Conservation (phyloP, 2,329 filamentous ascomycete species). For the Periconia sp. region DNA sequence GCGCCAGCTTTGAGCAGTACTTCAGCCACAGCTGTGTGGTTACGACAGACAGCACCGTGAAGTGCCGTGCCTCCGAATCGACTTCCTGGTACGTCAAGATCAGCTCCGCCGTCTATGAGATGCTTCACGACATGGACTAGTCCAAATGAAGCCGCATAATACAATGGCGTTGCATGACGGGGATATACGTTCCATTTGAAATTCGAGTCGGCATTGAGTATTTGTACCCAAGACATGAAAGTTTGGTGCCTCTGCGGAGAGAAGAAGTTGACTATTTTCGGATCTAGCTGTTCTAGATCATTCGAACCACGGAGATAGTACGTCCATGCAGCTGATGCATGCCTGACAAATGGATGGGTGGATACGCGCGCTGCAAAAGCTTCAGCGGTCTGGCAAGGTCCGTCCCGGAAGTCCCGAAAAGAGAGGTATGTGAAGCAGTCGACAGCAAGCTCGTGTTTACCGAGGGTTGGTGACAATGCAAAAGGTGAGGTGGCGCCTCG, state of each 20-base stretch:
- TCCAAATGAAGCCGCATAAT: slow-evolving; percentile 7
- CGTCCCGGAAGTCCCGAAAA: neutral
- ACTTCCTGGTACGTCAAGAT: slow-evolving; percentile 6
- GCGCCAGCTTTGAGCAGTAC: slow-evolving; percentile 5
- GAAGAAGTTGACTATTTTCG: slow-evolving; percentile 3
- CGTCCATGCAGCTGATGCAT: slow-evolving; percentile 3
- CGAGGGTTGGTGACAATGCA: neutral
- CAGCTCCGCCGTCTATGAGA: slow-evolving; percentile 1
- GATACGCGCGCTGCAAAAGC: neutral
- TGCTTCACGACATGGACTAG: neutral
- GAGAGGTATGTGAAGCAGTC: slow-evolving; percentile 3
- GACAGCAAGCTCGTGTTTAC: neutral
- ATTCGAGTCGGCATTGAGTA: slow-evolving; percentile 4
- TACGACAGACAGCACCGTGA: slow-evolving; percentile 3
- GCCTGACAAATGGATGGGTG: slow-evolving; percentile 3
- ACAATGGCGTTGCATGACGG: slow-evolving; percentile 4
- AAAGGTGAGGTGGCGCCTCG: neutral
- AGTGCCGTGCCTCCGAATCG: slow-evolving; percentile 7
- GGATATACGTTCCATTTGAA: slow-evolving; percentile 5
- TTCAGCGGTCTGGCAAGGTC: neutral
- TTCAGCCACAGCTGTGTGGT: slow-evolving; percentile 1
- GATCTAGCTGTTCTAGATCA: neutral
- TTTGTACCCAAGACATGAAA: slow-evolving; percentile 12
- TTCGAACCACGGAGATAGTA: slow-evolving; percentile 2
- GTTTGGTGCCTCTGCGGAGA: neutral